phyloP scores from a whole-genome alignment of 306 rosid species.

The Cucumis cinereus region DNA sequence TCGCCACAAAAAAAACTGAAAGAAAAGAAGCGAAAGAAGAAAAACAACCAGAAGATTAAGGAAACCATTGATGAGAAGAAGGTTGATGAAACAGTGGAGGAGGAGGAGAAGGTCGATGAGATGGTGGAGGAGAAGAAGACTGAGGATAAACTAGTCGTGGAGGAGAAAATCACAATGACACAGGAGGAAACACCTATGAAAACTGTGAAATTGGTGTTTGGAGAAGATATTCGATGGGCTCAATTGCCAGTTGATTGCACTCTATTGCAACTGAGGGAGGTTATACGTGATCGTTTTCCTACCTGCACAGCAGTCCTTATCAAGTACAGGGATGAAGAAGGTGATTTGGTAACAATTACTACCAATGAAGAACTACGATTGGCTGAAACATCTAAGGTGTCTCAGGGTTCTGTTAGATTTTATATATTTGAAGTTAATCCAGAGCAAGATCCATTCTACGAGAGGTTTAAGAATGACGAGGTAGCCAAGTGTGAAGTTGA shows the following conservation, averaged over 20 bases:
- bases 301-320: conserved; percentile 53
- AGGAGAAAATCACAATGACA: conserved; percentile 29
- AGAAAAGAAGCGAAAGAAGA: conserved; percentile 51
- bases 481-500: conserved; percentile 9
- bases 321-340: conserved; percentile 81
- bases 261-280: conserved; percentile 60
- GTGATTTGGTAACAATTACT: conserved; percentile 83
- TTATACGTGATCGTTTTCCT: conserved; percentile 49
- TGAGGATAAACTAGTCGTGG: conserved; percentile 56
- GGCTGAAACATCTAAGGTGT: conserved; percentile 58
- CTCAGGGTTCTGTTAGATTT: conserved; percentile 48
- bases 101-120: conserved; percentile 35
- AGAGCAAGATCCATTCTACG: conserved; percentile 47
- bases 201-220: conserved; percentile 64
- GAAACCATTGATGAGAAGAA: conserved; percentile 8
- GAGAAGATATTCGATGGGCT: conserved; percentile 83
- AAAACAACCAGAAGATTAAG: conserved; percentile 30
- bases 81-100: conserved; percentile 13
- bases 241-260: conserved; percentile 60
- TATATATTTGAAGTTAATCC: conserved; percentile 56
- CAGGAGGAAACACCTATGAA: conserved; percentile 39
- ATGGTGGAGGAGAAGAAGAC: conserved; percentile 33
- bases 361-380: conserved; percentile 58
- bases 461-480: conserved; percentile 24
- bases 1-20: conserved; percentile 25